A percentile compares a stretch with the other conserved stretches of the same genome.
Evolutionary conservation across 257 asterid species (phyloP).

Genomic region (Voacanga thouarsii): DNA sequence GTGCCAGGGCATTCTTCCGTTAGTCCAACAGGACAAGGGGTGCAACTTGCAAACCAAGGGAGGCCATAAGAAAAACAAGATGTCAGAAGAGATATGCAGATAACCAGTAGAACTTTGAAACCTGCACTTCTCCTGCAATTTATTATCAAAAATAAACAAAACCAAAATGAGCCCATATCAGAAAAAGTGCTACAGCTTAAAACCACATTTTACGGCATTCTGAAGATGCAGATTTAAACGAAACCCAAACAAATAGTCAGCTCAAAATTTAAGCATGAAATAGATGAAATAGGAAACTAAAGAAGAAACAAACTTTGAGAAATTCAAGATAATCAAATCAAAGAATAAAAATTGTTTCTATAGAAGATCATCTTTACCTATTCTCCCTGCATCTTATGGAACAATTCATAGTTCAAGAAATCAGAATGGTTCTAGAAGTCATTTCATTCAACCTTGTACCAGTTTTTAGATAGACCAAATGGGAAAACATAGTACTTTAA

Average conservation of each 20-base stretch:
- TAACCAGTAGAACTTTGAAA: conserved; percentile 70
- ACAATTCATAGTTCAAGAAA: neutral
- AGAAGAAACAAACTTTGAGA: neutral
- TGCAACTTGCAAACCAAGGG: conserved; percentile 79
- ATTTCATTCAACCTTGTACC: neutral
- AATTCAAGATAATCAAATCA: conserved; percentile 1
- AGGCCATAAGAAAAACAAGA: conserved; percentile 79
- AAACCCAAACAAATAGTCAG: neutral
- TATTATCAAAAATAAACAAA: conserved; percentile 11
- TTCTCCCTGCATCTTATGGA: neutral
- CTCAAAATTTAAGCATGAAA: neutral
- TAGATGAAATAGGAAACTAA: neutral
- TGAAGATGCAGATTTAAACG: neutral
- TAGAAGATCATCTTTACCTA: neutral
- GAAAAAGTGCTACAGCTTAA: neutral
- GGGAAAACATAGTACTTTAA: neutral
- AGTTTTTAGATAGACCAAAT: neutral
- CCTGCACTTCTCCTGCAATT: conserved; percentile 73
- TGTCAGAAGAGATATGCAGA: conserved; percentile 62
- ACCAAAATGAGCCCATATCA: neutral
- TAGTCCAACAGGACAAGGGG: conserved; percentile 64
- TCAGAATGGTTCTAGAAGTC: neutral
- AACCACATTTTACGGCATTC: neutral
- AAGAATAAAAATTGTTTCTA: neutral
- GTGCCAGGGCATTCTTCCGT: conserved; percentile 61